phyloP scores from a whole-genome alignment of 2,329 filamentous ascomycete species.

The Tolypocladium tundrense region DNA sequence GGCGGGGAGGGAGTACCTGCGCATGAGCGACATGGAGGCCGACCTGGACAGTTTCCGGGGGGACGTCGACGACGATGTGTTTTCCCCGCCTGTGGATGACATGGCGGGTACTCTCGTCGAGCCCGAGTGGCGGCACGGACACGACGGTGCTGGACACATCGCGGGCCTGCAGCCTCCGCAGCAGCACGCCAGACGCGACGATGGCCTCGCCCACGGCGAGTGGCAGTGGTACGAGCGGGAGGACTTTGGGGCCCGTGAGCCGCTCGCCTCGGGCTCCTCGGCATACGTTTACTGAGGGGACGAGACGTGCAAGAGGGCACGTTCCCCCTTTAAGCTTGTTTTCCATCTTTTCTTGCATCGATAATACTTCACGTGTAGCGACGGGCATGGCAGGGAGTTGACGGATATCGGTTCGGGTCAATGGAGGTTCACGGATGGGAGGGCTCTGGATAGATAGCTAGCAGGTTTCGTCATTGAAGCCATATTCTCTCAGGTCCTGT shows the following conservation, averaged over 20 bases:
- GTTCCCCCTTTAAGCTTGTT: background rate
- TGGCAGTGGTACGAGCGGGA: conserved; percentile 26
- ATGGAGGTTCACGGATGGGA: background rate
- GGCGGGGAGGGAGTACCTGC: conserved; percentile 44
- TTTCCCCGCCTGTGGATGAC: background rate
- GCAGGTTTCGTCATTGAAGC: background rate
- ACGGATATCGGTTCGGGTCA: background rate
- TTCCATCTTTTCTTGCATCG: background rate
- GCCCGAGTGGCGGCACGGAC: background rate
- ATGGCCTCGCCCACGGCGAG: conserved; percentile 9
- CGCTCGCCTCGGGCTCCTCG: conserved; percentile 11
- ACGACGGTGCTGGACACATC: background rate
- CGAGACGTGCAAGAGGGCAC: background rate
- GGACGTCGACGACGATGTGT: conserved; percentile 11
- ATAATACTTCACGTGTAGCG: background rate
- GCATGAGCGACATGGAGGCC: conserved; percentile 50
- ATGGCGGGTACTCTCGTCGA: background rate
- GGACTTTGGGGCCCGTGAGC: conserved; percentile 17
- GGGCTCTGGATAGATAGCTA: background rate
- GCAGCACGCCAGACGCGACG: background rate
- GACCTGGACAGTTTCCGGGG: conserved; percentile 45
- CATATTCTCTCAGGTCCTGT: background rate
- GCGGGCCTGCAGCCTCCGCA: background rate
- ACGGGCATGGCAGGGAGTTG: conserved; percentile 7
- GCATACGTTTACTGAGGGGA: conserved; percentile 18